Evolutionary conservation across 805 yeast species (phyloP), one percentile per base, ranked within the genome.

Genomic region (Phaffomyces thermotolerans): DNA sequence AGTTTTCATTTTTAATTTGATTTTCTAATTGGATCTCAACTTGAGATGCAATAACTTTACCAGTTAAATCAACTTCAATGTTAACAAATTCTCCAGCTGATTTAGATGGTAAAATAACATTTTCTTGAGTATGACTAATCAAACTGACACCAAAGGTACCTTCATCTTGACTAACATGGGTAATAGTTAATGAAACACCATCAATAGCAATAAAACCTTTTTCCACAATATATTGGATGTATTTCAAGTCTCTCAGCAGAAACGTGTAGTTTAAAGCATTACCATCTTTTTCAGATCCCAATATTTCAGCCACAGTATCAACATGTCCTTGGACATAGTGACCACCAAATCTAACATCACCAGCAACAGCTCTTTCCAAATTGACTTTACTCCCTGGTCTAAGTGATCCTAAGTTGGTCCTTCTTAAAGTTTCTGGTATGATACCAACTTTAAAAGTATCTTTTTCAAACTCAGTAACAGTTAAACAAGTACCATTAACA

Each of bases 261-360:
- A 91, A 90, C 4, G 86, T 83, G 60, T 79, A 84, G 4, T 81
- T 71, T 30, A 88, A 67, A 1, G 98, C 81, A 61, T 88, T 86
- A n/a, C 64, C 84, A 57, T 90, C 97, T 2, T 75, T 65, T 9
- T 51, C 63, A 24, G 64, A 71, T 1, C 64, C 61, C 2, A 73
- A 71, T 34, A 91, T 82, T 31, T 60, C 63, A 3, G 96, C 96
- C 31, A 82, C 73, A 0, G 96, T 86, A 61, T 93, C 99, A 25
- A 93, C 88, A 66, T 93, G 99, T 6, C 99, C 99, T 57, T 93
- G 99, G 3, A 93, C 99, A 50, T 91, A 78, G 63, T 93, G 99
- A 1, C 99, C 99, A 22, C 99, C 99, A 56, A 90, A 78, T 50
- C 99, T 71, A 7, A 80, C 86, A 42, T 85, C 87, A 13, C 79